Conservation (phyloP, 177 flowering plant genomes). For the Vitis hybrid region DNA sequence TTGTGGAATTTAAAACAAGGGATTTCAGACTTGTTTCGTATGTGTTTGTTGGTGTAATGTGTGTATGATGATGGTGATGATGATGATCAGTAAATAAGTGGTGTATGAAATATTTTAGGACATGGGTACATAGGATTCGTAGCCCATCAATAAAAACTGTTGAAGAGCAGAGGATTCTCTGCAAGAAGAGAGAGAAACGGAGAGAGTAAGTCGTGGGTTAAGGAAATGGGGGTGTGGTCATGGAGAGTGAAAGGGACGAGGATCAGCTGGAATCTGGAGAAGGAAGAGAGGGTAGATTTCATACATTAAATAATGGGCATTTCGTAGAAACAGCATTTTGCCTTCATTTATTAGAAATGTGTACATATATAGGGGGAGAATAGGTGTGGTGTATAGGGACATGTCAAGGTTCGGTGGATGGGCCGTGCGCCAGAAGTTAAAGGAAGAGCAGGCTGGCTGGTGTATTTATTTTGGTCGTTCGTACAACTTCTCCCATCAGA, state of each 20-base stretch:
- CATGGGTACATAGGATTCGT: background rate
- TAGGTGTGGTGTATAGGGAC: background rate
- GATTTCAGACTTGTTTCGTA: background rate
- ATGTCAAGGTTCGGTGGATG: constrained; percentile 1
- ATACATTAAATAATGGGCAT: background rate
- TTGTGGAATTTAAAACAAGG: background rate
- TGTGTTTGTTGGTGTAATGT: background rate
- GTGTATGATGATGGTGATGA: too few species aligned
- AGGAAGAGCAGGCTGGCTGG: constrained; percentile 7
- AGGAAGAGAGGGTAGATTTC: background rate
- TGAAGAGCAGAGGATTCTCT: background rate
- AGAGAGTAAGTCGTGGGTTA: too few species aligned
- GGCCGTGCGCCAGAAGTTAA: constrained; percentile 18
- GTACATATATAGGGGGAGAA: background rate
- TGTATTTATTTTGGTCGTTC: background rate
- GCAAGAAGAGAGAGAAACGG: background rate
- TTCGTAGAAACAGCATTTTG: background rate
- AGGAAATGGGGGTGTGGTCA: background rate
- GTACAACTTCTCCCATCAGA: constrained; percentile 1
- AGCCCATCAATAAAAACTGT: background rate
- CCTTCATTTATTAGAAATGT: background rate
- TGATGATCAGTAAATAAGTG: too few species aligned
- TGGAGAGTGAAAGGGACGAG: constrained; percentile 1
- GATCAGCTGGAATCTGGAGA: background rate
- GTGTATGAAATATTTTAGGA: background rate